Conservation (phyloP, 106 monocot species). For the Dioscorea alata region DNA sequence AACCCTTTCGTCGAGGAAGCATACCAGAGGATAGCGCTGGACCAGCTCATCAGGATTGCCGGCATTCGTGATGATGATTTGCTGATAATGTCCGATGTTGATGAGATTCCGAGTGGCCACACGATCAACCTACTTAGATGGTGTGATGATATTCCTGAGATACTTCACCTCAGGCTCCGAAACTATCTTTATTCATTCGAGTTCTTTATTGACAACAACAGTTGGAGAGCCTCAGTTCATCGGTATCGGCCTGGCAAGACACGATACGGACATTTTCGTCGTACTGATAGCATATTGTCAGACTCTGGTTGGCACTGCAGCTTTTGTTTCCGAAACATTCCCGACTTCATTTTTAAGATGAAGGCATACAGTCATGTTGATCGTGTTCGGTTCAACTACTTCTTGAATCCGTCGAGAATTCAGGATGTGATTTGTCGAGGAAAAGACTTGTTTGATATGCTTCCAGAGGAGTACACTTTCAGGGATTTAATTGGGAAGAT, state of each 20-base stretch:
- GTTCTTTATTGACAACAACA: constrained; percentile 61
- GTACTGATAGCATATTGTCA: constrained; percentile 50
- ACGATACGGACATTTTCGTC: constrained; percentile 81
- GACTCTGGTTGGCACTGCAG: constrained; percentile 96
- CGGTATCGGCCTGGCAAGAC: constrained; percentile 28
- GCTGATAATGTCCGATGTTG: constrained; percentile 80
- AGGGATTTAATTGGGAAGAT: constrained; percentile 56
- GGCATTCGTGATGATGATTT: constrained; percentile 72
- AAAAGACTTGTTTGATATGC: constrained; percentile 76
- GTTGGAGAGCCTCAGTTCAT: constrained; percentile 88
- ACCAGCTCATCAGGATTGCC: constrained; percentile 50
- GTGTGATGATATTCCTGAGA: constrained; percentile 67
- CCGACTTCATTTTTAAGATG: constrained; percentile 84
- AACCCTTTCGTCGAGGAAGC: constrained; percentile 84
- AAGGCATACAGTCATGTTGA: constrained; percentile 88
- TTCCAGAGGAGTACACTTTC: constrained; percentile 74
- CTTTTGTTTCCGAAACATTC: constrained; percentile 72
- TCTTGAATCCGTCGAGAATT: constrained; percentile 43
- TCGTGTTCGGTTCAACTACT: constrained; percentile 41
- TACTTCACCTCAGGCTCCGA: constrained; percentile 53
- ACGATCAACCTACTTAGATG: constrained; percentile 61
- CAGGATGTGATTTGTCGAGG: constrained; percentile 72
- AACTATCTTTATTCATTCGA: constrained; percentile 88
- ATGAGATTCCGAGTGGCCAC: constrained; percentile 82
- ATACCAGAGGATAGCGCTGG: constrained; percentile 61